Base-by-base conservation (phyloP, 2,329 filamentous ascomycete genomes). In the Pseudogymnoascus sp. region DNA sequence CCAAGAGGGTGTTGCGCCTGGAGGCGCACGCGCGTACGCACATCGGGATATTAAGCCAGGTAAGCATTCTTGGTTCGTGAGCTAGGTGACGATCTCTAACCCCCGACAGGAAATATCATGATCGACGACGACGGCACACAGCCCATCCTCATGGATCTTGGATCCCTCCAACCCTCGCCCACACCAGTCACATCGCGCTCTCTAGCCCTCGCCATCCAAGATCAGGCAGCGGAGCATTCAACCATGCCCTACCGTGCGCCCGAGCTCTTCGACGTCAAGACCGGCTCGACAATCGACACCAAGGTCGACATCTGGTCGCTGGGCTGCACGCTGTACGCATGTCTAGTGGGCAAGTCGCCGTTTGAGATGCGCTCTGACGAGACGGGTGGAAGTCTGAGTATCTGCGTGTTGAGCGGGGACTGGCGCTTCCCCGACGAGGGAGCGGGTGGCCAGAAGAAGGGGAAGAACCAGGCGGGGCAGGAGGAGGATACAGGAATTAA, bases 241-340 rank as follows among this genome's bases (percentile, higher is more conserved):
- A 99, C 95, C 42, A 97, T 99, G 93, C 93, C 95, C 0, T 99
- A 99, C 78, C 91, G 95, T 65, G 95, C 95, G 1, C 95, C 95
- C 0, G 95, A 99, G 77, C 87, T 99, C 65, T 99, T 99, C 76
- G 95, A 99, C 75, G 95, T 97, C 63, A 96, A 96, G 77, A 97
- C 92, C 2, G 93, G 91, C 66, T 88, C 88, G 59, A 85, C 91
- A 60, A 89, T 99, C 72, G 95, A 97, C 76, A 96, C 93, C 11
- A 97, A 97, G 74, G 91, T 96, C 42, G 95, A 99, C 75, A 96
- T 99, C 68, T 99, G 95, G 95, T 96, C 91, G 15, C 79, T 99
- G 21, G 95, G 95, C 61, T 97, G 95, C 80, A 97, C 95, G n/a
- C 81, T 99, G 50, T 99, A 96, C 77, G 95, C 95, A 38, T 97